Evolutionary conservation across 208 protist genomes (phyloP), one percentile per base, ranked within the genome.

Genomic region (Acanthamoeba quina): DNA sequence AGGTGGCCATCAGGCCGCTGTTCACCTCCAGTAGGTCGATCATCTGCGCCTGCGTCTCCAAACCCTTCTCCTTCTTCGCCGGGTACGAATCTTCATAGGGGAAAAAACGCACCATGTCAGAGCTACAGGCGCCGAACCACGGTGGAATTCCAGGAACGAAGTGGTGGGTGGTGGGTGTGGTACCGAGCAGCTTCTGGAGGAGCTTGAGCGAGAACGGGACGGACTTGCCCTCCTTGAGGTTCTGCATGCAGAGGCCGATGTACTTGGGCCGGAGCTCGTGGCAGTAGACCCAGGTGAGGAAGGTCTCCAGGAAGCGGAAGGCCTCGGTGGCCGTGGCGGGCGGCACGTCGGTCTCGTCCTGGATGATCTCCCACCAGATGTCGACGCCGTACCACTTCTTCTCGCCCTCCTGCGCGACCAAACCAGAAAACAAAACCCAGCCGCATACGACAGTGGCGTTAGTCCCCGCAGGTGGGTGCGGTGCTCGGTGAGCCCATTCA

Each of bases 351-450:
- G 47, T 90, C 54, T 91, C 60, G 19, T 96, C 95, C 76, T 96
- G 95, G 6, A 94, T 68, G 21, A 95, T 74, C 52, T 89, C 83
- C 95, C 95, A 96, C 92, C 95, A 86, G 60, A 96, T 54, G n/a
- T 96, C 95, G 6, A 96, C 37, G 52, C 94, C 95, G 68, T 93
- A 93, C 88, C 88, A 93, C 49, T 80, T 49, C 68, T 93, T 93
- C 49, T 93, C 88, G n/a, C 7, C 34, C 66, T 93, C 66, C 68
- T 93, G 37, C 13, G n/a, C 21, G 19, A 80, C 3, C 13, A 80
- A 15, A 80, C 54, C 15, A 80, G n/a, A 1, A 80, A 80, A 37
- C 37, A 37, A 37, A 37, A n/a, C 37, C 37, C 37, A 37, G 37
- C 37, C 37, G 37, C 37, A 37, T 37, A 37, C 37, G 3, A 37